Evolutionary conservation across 2,329 filamentous ascomycete species (phyloP).

Genomic region (Sclerotinia trifoliorum): DNA sequence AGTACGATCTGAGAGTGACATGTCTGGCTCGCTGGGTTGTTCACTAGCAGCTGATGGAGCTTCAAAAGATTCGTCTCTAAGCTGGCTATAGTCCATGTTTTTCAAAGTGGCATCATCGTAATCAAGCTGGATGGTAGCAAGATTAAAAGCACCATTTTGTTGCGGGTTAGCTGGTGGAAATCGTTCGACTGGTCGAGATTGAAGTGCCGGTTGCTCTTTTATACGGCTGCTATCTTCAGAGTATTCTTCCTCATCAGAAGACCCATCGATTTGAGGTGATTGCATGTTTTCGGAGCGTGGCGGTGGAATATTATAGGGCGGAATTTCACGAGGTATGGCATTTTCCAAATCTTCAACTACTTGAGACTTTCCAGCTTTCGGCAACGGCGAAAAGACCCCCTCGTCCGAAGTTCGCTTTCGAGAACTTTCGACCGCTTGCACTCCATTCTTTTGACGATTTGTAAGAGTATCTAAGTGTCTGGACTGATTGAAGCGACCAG

Average conservation of each 20-base stretch:
- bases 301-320: conserved; percentile 1
- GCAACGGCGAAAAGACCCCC: conserved; percentile 10
- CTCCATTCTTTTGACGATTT: conserved; percentile 2
- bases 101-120: conserved; percentile 16
- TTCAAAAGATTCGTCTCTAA: conserved; percentile 23
- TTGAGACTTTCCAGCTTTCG: conserved; percentile 2
- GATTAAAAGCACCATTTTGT: not conserved
- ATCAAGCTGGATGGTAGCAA: conserved; percentile 10
- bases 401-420: conserved; percentile 13
- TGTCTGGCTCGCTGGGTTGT: conserved; percentile 5
- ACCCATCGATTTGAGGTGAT: not conserved
- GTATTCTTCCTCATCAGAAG: conserved; percentile 16
- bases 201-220: conserved; percentile 4
- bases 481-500: conserved; percentile 15
- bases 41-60: not conserved
- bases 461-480: not conserved
- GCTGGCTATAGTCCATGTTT: conserved; percentile 16
- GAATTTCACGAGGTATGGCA: not conserved
- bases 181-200: conserved; percentile 13
- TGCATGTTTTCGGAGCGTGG: not conserved
- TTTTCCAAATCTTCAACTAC: conserved; percentile 1
- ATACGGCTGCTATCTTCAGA: not conserved
- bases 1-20: conserved; percentile 16
- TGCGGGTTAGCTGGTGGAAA: not conserved
- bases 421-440: conserved; percentile 2